Conservation (phyloP, 495 filamentous ascomycete genomes). For the Collariella sp. region DNA sequence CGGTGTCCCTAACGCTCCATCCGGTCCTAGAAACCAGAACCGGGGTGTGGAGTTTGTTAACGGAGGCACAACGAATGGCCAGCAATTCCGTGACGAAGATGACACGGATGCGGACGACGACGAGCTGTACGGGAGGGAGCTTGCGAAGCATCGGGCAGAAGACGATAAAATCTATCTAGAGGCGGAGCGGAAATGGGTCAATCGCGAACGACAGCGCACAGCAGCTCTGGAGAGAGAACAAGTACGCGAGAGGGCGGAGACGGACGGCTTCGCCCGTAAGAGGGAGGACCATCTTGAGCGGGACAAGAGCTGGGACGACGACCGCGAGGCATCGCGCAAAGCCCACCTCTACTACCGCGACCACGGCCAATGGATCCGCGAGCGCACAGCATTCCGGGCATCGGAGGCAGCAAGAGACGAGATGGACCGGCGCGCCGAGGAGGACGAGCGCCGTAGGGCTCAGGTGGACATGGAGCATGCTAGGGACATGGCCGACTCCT, state of each 20-base stretch:
- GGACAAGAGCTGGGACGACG: conserved; percentile 81
- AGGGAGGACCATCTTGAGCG: conserved; percentile 56
- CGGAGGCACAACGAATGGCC: conserved; percentile 55
- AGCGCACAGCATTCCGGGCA: conserved; percentile 60
- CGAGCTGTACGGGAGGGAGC: conserved; percentile 68
- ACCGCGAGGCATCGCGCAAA: conserved; percentile 65
- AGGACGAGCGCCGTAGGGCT: conserved; percentile 59
- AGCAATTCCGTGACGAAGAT: conserved; percentile 63
- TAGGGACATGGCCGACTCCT: conserved; percentile 80
- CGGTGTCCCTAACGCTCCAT: conserved; percentile 68
- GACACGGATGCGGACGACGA: conserved; percentile 82
- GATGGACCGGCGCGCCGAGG: conserved; percentile 67
- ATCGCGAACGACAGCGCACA: conserved; percentile 73
- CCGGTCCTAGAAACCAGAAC: conserved; percentile 60
- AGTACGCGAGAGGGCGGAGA: conserved; percentile 67
- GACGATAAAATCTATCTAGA: conserved; percentile 76
- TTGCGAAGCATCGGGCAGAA: conserved; percentile 62
- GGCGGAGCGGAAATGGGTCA: conserved; percentile 81
- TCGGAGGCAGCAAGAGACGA: conserved; percentile 72
- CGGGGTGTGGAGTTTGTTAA: conserved; percentile 75
- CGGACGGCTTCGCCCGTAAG: conserved; percentile 50
- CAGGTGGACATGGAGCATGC: conserved; percentile 69
- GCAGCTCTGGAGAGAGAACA: conserved; percentile 77
- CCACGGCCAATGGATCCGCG: conserved; percentile 73
- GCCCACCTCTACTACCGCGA: conserved; percentile 78